phyloP scores from a whole-genome alignment of 2,329 filamentous ascomycete species.

The Pyrenochaeta sp. region DNA sequence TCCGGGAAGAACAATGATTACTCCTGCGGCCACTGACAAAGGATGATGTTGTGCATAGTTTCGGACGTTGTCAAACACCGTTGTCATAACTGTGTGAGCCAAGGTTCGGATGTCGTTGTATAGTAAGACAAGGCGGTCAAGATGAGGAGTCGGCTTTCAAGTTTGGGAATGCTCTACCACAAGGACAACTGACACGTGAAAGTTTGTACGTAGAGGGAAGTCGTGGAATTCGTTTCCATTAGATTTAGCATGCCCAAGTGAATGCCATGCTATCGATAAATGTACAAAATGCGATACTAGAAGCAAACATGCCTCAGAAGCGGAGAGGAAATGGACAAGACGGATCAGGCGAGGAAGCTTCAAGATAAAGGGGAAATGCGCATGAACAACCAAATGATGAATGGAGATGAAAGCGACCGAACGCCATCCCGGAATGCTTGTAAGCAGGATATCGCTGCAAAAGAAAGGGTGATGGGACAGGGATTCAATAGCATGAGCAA shows the following conservation, averaged over 20 bases:
- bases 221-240: constrained; percentile 35
- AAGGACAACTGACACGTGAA: no score
- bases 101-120: constrained; percentile 4
- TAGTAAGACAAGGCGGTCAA: constrained; percentile 8
- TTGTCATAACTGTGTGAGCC: constrained; percentile 26
- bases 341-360: constrained; percentile 3
- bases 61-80: constrained; percentile 23
- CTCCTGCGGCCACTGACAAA: constrained; percentile 23
- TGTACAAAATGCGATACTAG: constrained; percentile 10
- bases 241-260: constrained; percentile 19
- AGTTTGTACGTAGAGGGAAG: not conserved
- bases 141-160: constrained; percentile 2
- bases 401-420: constrained; percentile 29
- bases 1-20: constrained; percentile 28
- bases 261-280: constrained; percentile 20
- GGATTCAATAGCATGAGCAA: constrained; percentile 32
- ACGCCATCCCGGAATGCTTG: constrained; percentile 42
- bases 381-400: constrained; percentile 33
- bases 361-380: constrained; percentile 20
- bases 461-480: constrained; percentile 36
- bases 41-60: constrained; percentile 32
- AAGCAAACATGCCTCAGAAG: constrained; percentile 11
- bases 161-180: no score
- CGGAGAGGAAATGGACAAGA: constrained; percentile 1
- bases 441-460: constrained; percentile 42